Base-by-base conservation (phyloP, 371 early-diverging fungal genomes). In the Circinella minor region DNA sequence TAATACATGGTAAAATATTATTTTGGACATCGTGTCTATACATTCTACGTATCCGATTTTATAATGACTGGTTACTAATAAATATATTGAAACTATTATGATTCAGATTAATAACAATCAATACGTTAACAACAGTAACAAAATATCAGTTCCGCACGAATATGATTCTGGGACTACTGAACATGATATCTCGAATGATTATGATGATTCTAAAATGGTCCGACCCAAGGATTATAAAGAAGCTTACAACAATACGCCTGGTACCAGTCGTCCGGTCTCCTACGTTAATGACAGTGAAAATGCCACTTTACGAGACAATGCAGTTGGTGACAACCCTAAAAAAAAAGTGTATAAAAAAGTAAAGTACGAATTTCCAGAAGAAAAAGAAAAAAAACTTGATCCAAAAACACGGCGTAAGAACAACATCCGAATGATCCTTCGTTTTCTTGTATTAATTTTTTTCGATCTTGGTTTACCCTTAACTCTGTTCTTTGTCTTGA, bases 401-500 rank as follows among this genome's bases (percentile, higher is more conserved):
- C 14, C 14, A n/a, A 51, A 51, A 51, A 51, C 51, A 14, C 8
- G n/a, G 6, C 8, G 51, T 4, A 14, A n/a, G 17, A 51, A 51
- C 51, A 51, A 15, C 8, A 51, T 51, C 8, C 51, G 51, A 51
- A n/a, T n/a, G n/a, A 51, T 7, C 15, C 5, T n/a, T 1, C 51
- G 51, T n/a, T 14, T 51, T 5, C 15, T 51, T 5, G 15, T 15
- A 8, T n/a, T 51, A 5, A 51, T 78, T 0, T 18, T 75, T 14
- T 65, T 84, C 18, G 77, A 84, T 60, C 48, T 81, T 20, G 81
- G 74, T 11, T 14, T 84, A 8, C 81, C 84, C 3, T 49, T 84
- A 0, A 76, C 75, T 4, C 54, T 84, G 4, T 84, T 74, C 67
- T 86, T 82, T 55, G 60, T 76, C 0, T 48, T 77, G 3, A 77